Conservation (phyloP, 331 rosid genomes). For the Malus hybrid region DNA sequence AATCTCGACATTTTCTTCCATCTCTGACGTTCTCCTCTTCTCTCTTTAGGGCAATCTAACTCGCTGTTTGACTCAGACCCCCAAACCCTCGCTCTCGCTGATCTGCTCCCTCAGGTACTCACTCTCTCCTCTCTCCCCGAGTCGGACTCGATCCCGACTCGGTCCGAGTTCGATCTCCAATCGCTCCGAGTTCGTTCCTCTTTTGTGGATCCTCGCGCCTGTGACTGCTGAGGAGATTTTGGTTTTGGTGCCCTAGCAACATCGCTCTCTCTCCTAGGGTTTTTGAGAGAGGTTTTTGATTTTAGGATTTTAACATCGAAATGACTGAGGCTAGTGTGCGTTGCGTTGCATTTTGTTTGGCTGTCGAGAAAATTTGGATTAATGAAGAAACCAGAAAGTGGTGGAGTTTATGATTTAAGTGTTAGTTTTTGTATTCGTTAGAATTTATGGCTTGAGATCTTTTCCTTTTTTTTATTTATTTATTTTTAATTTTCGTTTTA, state of each 20-base stretch:
- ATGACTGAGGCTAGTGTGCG: neutral
- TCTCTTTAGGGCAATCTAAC: slow-evolving; percentile 24
- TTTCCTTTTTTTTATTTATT: neutral
- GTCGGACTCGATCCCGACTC: neutral
- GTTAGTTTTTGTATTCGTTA: neutral
- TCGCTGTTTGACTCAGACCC: slow-evolving; percentile 19
- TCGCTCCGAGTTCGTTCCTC: neutral
- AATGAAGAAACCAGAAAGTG: neutral
- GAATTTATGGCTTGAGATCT: neutral
- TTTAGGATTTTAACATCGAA: neutral
- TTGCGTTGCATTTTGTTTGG: slow-evolving; percentile 7
- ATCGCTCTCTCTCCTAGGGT: neutral
- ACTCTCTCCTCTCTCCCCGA: neutral
- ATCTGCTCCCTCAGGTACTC: slow-evolving; percentile 30
- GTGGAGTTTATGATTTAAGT: neutral
- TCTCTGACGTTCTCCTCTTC: neutral
- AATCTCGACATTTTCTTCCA: neutral
- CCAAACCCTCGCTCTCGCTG: slow-evolving; percentile 1
- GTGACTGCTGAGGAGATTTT: neutral
- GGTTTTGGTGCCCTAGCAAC: neutral
- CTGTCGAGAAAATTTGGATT: neutral
- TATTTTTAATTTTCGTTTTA: too few species aligned
- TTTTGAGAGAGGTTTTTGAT: neutral
- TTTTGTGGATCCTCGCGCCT: neutral
- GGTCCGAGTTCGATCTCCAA: slow-evolving; percentile 12